Evolutionary conservation across 306 rosid species (phyloP).

Genomic region (Hippophae rhamnoides): DNA sequence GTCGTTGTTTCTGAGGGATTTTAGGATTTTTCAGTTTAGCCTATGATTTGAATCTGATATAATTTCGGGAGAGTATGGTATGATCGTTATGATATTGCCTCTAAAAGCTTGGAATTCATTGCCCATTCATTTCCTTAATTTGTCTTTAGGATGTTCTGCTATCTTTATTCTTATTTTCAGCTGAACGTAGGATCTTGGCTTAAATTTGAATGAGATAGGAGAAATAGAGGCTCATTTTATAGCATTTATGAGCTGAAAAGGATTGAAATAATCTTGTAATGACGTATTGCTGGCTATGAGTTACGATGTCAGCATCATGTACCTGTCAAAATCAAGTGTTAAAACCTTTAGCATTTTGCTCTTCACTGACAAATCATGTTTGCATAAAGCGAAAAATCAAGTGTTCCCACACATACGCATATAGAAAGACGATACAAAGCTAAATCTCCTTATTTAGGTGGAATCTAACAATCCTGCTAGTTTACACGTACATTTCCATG

Average conservation of each 20-base stretch:
- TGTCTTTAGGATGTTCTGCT: background rate
- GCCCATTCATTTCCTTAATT: background rate
- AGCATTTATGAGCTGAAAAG: background rate
- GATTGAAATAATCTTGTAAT: slow-evolving; percentile 1
- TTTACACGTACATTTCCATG: background rate
- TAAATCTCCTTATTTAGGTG: background rate
- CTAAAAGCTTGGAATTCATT: background rate
- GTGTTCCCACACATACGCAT: too few relatives aligned
- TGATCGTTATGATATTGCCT: slow-evolving; percentile 3
- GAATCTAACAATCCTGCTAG: too few relatives aligned
- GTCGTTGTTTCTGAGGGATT: slow-evolving; percentile 26
- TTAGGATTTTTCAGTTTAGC: slow-evolving; percentile 30
- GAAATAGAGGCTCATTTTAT: background rate
- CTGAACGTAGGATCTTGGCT: background rate
- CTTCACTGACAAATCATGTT: background rate
- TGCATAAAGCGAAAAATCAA: background rate
- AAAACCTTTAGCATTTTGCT: background rate
- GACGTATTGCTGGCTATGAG: background rate
- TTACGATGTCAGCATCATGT: background rate
- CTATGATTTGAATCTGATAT: slow-evolving; percentile 21
- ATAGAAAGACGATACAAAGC: too few relatives aligned
- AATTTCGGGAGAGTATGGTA: slow-evolving; percentile 38
- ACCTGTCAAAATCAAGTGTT: background rate
- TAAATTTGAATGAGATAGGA: slow-evolving; percentile 1
- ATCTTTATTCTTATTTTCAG: background rate